Base-by-base conservation (phyloP, 2,329 filamentous ascomycete species). In the Zasmidium citrigriseum region DNA sequence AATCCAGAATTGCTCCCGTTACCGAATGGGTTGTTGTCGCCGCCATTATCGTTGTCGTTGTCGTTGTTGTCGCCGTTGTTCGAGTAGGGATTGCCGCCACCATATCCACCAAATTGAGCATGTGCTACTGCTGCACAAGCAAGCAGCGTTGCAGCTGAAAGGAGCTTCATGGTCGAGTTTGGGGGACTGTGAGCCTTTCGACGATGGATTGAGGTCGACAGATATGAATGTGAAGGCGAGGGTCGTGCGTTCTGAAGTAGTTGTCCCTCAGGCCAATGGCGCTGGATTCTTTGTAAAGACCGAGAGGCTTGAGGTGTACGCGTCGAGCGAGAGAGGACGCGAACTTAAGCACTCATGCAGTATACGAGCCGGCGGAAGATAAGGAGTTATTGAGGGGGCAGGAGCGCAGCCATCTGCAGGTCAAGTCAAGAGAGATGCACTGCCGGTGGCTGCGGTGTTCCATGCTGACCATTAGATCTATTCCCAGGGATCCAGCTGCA, bases 21-120 rank as follows among this genome's bases (percentile, higher is more conserved):
- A 41, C 58, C 58, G 44, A 52, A 57, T 16, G 38, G 46, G 23
- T 44, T 34, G 34, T 18, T 48, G 27, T 51, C 52, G 38, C 51
- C 55, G 41, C 58, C 48, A 45, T 52, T 46, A 46, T 50, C 34
- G 25, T 55, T 50, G 50, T 51, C 41, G 44, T 58, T 52, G 27
- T 50, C 51, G 50, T 47, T 54, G 44, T 51, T 52, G 54, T 55
- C 46, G 22, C 50, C 25, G 50, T 54, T 53, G 46, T 49, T 54
- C 14, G 58, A 52, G 44, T 62, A 53, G 16, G 60, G 57, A 22
- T 61, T 63, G 12, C 54, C 25, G 29, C 58, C 49, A 21, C 54
- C 51, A 51, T 61, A 59, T 18, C 59, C 54, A 20, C 55, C 58
- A 22, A 46, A 58, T 49, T 60, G 61, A 21, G 62, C 62, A 23